These are phyloP conservation scores for Pleurotus cornucopiae DNA, from an alignment of 768 basidiomycete genomes.

Conservation along the genomic window DNA sequence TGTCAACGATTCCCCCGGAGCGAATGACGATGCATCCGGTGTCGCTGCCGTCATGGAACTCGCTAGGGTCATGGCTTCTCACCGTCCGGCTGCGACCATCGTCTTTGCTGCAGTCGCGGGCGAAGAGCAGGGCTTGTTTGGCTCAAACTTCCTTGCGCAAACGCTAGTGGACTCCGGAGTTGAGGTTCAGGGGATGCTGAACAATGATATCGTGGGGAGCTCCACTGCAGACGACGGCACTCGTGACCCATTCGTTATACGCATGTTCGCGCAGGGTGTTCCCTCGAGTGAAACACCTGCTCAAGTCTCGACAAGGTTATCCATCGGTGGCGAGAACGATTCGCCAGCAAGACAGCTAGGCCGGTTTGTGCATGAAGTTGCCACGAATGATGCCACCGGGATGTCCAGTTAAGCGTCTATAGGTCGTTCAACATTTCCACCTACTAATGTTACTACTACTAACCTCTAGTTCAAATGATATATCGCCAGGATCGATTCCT, in stretches of 20 bases:
- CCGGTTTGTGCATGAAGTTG: conserved; percentile 46
- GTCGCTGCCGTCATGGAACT: conserved; percentile 52
- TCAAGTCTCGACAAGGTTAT: conserved; percentile 27
- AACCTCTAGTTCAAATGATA: conserved; percentile 38
- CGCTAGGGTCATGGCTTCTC: conserved; percentile 44
- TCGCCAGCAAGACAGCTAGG: conserved; percentile 47
- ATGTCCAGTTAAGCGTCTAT: conserved; percentile 39
- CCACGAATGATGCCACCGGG: conserved; percentile 38
- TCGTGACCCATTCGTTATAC: conserved; percentile 41
- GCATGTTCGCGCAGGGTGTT: conserved; percentile 50
- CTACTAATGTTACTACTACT: too few relatives aligned
- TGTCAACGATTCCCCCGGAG: conserved; percentile 43
- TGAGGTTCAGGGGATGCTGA: conserved; percentile 56
- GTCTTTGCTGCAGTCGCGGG: conserved; percentile 49
- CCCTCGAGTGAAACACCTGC: conserved; percentile 38
- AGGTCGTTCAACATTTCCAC: too few relatives aligned
- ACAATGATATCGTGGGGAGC: conserved; percentile 55
- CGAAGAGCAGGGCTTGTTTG: conserved; percentile 50
- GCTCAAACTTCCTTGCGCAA: conserved; percentile 43
- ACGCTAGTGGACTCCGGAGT: conserved; percentile 34
- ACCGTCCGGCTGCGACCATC: conserved; percentile 43
- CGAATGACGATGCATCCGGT: conserved; percentile 52
- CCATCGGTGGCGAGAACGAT: conserved; percentile 52
- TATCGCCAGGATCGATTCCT: conserved; percentile 52
- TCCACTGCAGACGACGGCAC: conserved; percentile 44